Evolutionary conservation across 768 basidiomycete genomes (phyloP).

Genomic region (Floccularia luteovirens): DNA sequence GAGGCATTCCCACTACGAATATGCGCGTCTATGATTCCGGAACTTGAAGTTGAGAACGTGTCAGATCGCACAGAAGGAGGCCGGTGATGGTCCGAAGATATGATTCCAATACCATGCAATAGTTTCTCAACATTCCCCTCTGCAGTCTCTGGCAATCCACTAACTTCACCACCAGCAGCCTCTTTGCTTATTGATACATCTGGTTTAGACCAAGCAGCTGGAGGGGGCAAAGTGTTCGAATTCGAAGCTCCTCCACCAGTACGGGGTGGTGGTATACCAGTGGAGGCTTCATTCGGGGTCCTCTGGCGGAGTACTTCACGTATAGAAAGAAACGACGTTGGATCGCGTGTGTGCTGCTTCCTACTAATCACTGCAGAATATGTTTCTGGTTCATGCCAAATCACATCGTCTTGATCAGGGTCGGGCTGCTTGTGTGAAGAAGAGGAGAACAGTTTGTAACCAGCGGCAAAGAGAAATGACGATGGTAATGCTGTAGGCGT

Average conservation of each 20-base stretch:
- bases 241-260: slow-evolving; percentile 12
- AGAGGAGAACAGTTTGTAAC: slow-evolving; percentile 42
- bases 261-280: slow-evolving; percentile 7
- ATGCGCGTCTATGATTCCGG: slow-evolving; percentile 20
- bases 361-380: slow-evolving; percentile 54
- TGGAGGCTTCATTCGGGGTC: slow-evolving; percentile 24
- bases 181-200: slow-evolving; percentile 46
- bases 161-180: slow-evolving; percentile 43
- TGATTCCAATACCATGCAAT: slow-evolving; percentile 33
- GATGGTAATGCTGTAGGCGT: slow-evolving; percentile 31
- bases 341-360: slow-evolving; percentile 58
- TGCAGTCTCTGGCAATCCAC: slow-evolving; percentile 20
- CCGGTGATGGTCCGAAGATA: slow-evolving; percentile 15
- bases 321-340: slow-evolving; percentile 47
- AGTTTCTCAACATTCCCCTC: slow-evolving; percentile 34
- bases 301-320: slow-evolving; percentile 57
- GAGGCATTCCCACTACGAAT: slow-evolving; percentile 17
- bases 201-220: slow-evolving; percentile 46
- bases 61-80: slow-evolving; percentile 17
- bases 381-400: slow-evolving; percentile 56
- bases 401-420: slow-evolving; percentile 48
- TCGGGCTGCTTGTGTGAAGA: slow-evolving; percentile 36
- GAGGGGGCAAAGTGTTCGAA: slow-evolving; percentile 6
- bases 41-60: slow-evolving; percentile 9
- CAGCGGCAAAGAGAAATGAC: slow-evolving; percentile 37